Evolutionary conservation across 2,329 filamentous ascomycete species (phyloP), one percentile per base, ranked within the genome.

Genomic region (Albophoma yamanashiensis): DNA sequence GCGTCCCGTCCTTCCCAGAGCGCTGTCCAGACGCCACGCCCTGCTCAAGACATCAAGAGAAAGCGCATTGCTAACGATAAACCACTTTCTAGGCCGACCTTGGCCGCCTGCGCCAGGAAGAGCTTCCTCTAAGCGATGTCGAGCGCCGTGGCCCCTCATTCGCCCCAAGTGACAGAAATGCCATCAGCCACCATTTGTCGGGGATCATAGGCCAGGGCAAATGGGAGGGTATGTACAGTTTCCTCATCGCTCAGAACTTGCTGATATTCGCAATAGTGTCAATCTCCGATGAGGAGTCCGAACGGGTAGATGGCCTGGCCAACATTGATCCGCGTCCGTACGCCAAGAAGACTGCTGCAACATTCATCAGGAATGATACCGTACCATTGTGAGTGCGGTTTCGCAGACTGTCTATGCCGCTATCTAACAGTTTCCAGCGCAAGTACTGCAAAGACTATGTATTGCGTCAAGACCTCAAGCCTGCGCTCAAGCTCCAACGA

Each of bases 251-350:
- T 27, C 14, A 6, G 14, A 31, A 2, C 2, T 6, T 20, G 17
- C 57, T 63, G 27, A 64, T 52, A 17, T 25, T 3, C 38, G 6
- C 17, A 3, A 31, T 43, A 69, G 67, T 61, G 3, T 34, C 59
- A 20, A 63, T 68, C 15, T 27, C 61, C 3, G 67, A 69, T 25
- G 64, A 65, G 25, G 67, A 69, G 31, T 62, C 67, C 2, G 58
- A 61, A 15, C 62, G 67, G 53, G 63, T 67, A 55, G 45, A 66
- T 39, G 67, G 67, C 20, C 62, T 69, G 0, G 52, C 58, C 9
- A 25, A 62, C n/a, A 63, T 59, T 4, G 64, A 66, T 17, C 58
- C 60, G 12, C 62, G 67, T 4, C 67, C 66, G 15, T 68, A 64
- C 63, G 67, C 67, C 1, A 65, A 59, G 20, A 55, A 62, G 38